A percentile compares a stretch with the other conserved stretches of the same genome.
These are phyloP conservation scores for Sporobolus alterniflorus DNA, from an alignment of 202 grass and related monocot genomes.

Conservation along the genomic window DNA sequence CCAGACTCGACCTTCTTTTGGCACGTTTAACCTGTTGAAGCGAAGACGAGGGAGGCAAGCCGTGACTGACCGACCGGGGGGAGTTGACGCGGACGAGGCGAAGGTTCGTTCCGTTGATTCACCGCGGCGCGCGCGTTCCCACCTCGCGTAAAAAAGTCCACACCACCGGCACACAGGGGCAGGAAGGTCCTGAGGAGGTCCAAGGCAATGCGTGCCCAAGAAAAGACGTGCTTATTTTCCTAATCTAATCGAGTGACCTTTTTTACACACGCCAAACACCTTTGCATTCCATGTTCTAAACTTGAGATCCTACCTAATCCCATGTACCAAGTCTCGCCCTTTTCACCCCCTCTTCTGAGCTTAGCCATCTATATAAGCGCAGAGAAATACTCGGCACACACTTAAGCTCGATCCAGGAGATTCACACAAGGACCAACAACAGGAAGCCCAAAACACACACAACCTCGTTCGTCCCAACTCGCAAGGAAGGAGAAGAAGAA, in stretches of 20 bases:
- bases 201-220: not conserved
- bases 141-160: not conserved
- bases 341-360: not conserved
- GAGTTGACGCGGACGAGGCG: not conserved
- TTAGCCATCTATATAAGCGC: constrained; percentile 19
- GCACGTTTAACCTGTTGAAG: no score
- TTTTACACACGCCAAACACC: constrained; percentile 31
- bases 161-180: not conserved
- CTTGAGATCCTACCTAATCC: constrained; percentile 37
- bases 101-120: constrained; percentile 9
- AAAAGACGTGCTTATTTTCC: not conserved
- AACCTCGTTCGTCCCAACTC: no score
- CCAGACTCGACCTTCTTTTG: no score
- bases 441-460: not conserved
- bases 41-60: no score
- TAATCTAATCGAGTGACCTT: not conserved
- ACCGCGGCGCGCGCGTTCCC: constrained; percentile 21
- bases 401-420: not conserved
- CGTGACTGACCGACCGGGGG: not conserved
- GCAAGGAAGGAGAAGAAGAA: no score
- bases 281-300: constrained; percentile 34
- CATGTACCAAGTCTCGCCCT: no score
- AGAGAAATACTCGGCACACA: not conserved
- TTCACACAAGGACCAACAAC: not conserved
- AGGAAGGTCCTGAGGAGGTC: not conserved